Conservation (phyloP, 441 rosid genomes). For the Populus hybrid region DNA sequence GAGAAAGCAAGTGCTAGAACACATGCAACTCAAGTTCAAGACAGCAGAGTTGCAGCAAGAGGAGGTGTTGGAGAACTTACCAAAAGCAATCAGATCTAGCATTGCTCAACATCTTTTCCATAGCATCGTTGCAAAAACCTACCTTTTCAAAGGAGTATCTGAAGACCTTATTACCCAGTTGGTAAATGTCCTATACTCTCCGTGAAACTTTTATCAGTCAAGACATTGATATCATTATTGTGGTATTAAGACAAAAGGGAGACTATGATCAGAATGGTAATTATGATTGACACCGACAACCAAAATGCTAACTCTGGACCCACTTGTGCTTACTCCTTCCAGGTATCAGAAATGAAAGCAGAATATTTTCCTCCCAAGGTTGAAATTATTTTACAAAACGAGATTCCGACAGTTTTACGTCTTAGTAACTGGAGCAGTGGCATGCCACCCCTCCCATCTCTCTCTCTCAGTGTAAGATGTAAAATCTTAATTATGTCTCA, state of each 20-base stretch:
- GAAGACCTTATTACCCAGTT: conserved; percentile 67
- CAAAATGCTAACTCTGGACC: not conserved
- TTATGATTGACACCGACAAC: not conserved
- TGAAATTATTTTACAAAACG: conserved; percentile 85
- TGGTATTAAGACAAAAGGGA: not conserved
- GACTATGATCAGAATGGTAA: not conserved
- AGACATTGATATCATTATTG: not conserved
- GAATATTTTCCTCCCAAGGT: conserved; percentile 88
- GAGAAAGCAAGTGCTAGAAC: conserved; percentile 87
- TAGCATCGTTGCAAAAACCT: conserved; percentile 44
- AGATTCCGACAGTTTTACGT: conserved; percentile 84
- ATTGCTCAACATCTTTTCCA: conserved; percentile 79
- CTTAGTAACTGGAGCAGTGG: conserved; percentile 89
- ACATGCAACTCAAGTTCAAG: conserved; percentile 88
- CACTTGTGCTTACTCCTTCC: conserved; percentile 15
- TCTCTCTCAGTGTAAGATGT: conserved; percentile 10
- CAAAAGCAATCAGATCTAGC: conserved; percentile 89
- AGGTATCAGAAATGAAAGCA: conserved; percentile 85
- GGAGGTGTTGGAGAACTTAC: conserved; percentile 73
- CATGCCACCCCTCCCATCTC: conserved; percentile 29
- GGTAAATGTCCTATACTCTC: conserved; percentile 33
- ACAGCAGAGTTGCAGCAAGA: conserved; percentile 81
- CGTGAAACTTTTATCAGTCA: not conserved
- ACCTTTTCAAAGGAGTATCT: conserved; percentile 76
- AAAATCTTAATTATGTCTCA: conserved; percentile 18